These are phyloP conservation scores for Lactarius hatsudake DNA, from an alignment of 768 basidiomycete genomes.

Conservation along the genomic window DNA sequence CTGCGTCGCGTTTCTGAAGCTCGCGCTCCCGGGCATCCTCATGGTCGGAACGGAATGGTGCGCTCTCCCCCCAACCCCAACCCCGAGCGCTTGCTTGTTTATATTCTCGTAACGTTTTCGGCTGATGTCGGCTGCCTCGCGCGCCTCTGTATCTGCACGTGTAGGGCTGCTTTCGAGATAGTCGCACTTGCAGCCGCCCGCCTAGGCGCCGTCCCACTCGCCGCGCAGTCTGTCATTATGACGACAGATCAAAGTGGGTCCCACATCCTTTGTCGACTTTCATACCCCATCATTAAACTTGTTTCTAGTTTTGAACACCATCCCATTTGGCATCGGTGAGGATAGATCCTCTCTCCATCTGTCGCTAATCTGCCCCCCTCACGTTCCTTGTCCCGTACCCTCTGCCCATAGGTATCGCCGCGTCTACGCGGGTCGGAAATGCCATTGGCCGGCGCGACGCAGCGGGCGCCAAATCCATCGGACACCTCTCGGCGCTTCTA, in stretches of 20 bases:
- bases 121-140: not conserved
- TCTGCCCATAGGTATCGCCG: constrained; percentile 50
- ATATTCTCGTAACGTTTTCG: not conserved
- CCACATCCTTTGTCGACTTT: too few relatives aligned
- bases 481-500: constrained; percentile 60
- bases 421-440: constrained; percentile 71
- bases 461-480: constrained; percentile 51
- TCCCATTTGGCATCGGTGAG: constrained; percentile 69
- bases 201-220: constrained; percentile 62
- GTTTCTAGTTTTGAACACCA: constrained; percentile 58
- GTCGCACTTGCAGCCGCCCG: constrained; percentile 75
- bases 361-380: not conserved
- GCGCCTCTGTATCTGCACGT: not conserved
- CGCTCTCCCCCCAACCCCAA: constrained; percentile 22
- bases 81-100: not conserved
- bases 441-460: constrained; percentile 60
- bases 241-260: constrained; percentile 68
- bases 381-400: too few relatives aligned
- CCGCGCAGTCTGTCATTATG: constrained; percentile 78
- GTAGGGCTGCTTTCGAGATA: constrained; percentile 79
- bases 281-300: too few relatives aligned
- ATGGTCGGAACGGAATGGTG: constrained; percentile 84
- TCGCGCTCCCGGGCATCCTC: constrained; percentile 73
- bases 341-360: not conserved
- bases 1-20: constrained; percentile 56